Base-by-base conservation (phyloP, 305 asterid species). In the Fraxinus angustifolia region DNA sequence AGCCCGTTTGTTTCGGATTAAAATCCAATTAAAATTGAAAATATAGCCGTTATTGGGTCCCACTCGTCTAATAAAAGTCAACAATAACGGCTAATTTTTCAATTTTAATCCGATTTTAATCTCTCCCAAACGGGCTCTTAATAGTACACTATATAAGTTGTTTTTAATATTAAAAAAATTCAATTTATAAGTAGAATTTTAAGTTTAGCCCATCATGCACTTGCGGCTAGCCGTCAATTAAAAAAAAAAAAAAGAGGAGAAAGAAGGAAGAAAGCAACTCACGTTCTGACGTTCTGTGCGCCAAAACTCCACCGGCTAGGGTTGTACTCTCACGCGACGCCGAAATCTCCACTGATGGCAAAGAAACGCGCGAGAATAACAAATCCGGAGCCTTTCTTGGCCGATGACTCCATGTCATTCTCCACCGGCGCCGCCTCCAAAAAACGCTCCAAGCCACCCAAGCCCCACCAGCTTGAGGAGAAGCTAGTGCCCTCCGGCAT, bases 371-470 rank as follows among this genome's bases (percentile, higher is more conserved):
- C 31, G 33, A 81, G 99, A 76, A 83, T 90, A 16, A 92, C 95
- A 4, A 95, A 93, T 79, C 97, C 96, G 2, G 98, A 93, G 88
- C 96, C 97, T 0, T 92, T 93, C 81, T 73, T 85, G 16, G 91
- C 93, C 5, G 75, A 89, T n/a, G 91, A 84, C 23, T 80, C 88
- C 11, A 93, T 90, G 48, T 78, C 85, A 30, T 80, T 70, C 28
- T 78, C 90, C 75, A 82, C 90, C 3, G 84, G 91, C 40, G 79
- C 93, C 73, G 78, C 91, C 73, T 81, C 90, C 65, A 90, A 84
- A 83, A 91, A 91, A 82, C 97, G 97, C 31, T 30, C 88, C 8
- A 95, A 91, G 82, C 84, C 89, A n/a, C 88, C 93, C 34, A 96
- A 96, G 84, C 76, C 65, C 67, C 99, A 94, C 85, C 98, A 96